Percentiles rank a stretch among this genome's conserved stretches.
Conservation (phyloP, 2,329 filamentous ascomycete genomes). For the Claviceps paspali region DNA sequence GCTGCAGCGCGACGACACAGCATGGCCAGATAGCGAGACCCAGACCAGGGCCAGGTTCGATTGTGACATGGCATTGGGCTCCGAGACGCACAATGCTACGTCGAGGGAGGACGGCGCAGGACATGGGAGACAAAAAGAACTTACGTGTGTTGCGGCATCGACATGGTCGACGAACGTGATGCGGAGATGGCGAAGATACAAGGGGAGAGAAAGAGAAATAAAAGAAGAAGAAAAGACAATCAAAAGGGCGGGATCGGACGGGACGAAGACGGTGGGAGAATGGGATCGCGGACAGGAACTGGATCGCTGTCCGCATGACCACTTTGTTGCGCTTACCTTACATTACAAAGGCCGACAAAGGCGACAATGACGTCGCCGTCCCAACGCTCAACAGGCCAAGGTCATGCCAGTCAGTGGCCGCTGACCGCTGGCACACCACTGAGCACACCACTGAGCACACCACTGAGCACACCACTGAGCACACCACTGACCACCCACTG, state of each 20-base stretch:
- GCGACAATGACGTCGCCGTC: constrained; percentile 1
- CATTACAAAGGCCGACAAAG: background rate
- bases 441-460: too few species aligned
- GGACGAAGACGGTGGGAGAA: background rate
- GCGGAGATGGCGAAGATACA: background rate
- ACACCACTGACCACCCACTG: too few species aligned
- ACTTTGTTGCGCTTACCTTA: background rate
- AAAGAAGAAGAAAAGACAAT: too few species aligned
- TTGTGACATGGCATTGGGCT: constrained; percentile 1
- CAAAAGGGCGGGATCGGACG: background rate
- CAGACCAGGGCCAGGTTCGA: constrained; percentile 12
- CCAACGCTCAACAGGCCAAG: background rate
- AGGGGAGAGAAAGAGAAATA: background rate
- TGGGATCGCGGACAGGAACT: too few species aligned
- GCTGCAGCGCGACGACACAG: constrained; percentile 3
- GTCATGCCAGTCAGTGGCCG: too few species aligned
- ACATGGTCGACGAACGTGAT: constrained; percentile 10
- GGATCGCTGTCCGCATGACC: constrained; percentile 2
- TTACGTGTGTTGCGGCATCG: constrained; percentile 20
- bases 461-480: too few species aligned
- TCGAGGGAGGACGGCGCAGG: constrained; percentile 6
- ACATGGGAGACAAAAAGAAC: constrained; percentile 10
- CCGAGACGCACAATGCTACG: background rate
- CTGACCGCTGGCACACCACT: too few species aligned
- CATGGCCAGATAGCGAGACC: too few species aligned